These are phyloP conservation scores for Zygotorulaspora florentina DNA, from an alignment of 805 yeast genomes.

Conservation along the genomic window DNA sequence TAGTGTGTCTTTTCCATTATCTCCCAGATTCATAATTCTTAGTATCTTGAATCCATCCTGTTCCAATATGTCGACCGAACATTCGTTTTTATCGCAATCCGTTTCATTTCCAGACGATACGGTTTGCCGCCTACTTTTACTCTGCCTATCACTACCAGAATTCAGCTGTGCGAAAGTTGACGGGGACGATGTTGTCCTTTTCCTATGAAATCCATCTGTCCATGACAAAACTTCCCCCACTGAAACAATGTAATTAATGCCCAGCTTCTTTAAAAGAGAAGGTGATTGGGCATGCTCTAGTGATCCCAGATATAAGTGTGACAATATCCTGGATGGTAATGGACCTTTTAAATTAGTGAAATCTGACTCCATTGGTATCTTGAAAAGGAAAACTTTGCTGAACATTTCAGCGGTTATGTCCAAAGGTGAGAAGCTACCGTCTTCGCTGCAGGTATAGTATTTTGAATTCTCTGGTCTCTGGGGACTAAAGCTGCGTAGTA, in stretches of 20 bases:
- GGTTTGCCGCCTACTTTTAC: not conserved
- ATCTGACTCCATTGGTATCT: constrained; percentile 26
- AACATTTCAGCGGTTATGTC: constrained; percentile 32
- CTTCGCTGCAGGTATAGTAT: not conserved
- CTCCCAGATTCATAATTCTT: constrained; percentile 74
- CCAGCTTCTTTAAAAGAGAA: constrained; percentile 56
- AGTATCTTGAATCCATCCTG: constrained; percentile 32
- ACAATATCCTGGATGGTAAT: constrained; percentile 76
- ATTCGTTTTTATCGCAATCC: constrained; percentile 1
- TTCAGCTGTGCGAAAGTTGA: constrained; percentile 1
- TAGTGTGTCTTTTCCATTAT: constrained; percentile 85
- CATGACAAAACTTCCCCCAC: constrained; percentile 81
- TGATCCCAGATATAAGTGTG: constrained; percentile 83
- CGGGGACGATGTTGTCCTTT: constrained; percentile 22
- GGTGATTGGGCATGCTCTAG: constrained; percentile 74
- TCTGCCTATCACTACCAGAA: not conserved
- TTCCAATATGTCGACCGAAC: constrained; percentile 18
- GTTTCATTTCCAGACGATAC: not conserved
- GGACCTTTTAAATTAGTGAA: constrained; percentile 50
- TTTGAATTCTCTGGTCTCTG: constrained; percentile 17
- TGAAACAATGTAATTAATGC: constrained; percentile 70
- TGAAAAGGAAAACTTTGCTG: constrained; percentile 34
- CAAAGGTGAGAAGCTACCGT: constrained; percentile 9
- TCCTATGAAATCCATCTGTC: constrained; percentile 31
- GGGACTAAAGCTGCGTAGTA: constrained; percentile 62